Conservation (phyloP, 1,284 basidiomycete species). For the Leccinum fuscescens region DNA sequence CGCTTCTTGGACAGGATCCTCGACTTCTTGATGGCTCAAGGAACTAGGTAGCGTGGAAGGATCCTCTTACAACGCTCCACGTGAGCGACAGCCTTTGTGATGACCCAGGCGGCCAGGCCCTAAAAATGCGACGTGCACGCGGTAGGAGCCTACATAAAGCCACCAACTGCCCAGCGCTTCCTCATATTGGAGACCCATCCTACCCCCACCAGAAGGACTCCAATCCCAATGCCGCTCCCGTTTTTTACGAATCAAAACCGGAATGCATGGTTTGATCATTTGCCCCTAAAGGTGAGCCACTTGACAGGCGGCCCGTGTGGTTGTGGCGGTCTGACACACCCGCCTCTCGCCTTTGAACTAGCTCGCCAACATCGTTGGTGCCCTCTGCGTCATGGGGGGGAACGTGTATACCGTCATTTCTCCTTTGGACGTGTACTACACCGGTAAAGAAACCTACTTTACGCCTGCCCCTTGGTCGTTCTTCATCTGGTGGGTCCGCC, state of each 20-base stretch:
- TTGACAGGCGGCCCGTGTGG: not conserved
- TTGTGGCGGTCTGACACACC: slow-evolving; percentile 8
- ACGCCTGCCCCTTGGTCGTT: slow-evolving; percentile 89
- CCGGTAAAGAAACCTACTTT: slow-evolving; percentile 83
- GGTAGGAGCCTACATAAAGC: slow-evolving; percentile 29
- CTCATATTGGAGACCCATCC: slow-evolving; percentile 13
- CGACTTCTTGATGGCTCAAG: not conserved
- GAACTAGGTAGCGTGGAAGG: not conserved
- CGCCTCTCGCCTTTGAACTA: slow-evolving; percentile 23
- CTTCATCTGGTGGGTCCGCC: slow-evolving; percentile 65
- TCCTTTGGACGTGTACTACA: slow-evolving; percentile 64
- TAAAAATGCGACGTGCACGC: slow-evolving; percentile 32
- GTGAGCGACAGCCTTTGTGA: slow-evolving; percentile 9
- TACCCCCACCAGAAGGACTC: slow-evolving; percentile 3
- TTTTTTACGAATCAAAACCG: slow-evolving; percentile 22
- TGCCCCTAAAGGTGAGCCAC: slow-evolving; percentile 28
- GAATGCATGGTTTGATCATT: slow-evolving; percentile 28
- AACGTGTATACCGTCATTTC: slow-evolving; percentile 84
- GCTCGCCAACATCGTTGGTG: slow-evolving; percentile 78
- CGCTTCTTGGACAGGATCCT: slow-evolving; percentile 10
- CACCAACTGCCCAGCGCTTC: slow-evolving; percentile 11
- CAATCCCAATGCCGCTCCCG: slow-evolving; percentile 24
- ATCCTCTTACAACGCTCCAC: slow-evolving; percentile 14
- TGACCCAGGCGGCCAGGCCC: slow-evolving; percentile 17
- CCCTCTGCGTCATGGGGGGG: slow-evolving; percentile 77